A percentile compares a stretch with the other conserved stretches of the same genome.
These are phyloP conservation scores for Escallonia rubra DNA, from an alignment of 129 eudicot species.

Conservation along the genomic window DNA sequence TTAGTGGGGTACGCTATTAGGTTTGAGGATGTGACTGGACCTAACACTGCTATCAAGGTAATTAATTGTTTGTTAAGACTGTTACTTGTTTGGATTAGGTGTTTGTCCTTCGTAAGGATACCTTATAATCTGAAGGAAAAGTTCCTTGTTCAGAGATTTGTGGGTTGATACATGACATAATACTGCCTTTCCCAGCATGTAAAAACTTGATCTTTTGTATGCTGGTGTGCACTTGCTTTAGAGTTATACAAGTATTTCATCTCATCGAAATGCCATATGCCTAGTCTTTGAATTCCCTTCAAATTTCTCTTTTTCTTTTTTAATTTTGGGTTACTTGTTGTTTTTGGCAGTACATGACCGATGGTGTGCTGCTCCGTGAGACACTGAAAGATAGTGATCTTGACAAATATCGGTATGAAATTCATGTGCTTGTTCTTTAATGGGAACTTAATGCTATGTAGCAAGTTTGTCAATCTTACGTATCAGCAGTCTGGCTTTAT, in stretches of 20 bases:
- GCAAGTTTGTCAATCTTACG: background rate
- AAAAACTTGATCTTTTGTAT: background rate
- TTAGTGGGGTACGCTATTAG: slow-evolving; percentile 77
- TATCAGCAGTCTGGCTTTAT: background rate
- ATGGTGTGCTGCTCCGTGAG: slow-evolving; percentile 73
- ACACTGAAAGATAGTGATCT: slow-evolving; percentile 71
- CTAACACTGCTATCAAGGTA: slow-evolving; percentile 63
- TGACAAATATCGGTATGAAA: slow-evolving; percentile 60
- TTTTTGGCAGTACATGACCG: slow-evolving; percentile 62
- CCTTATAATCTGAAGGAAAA: background rate
- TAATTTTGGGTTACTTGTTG: background rate
- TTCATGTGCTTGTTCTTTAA: background rate
- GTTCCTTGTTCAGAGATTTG: background rate
- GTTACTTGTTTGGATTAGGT: background rate
- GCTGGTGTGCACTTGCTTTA: background rate
- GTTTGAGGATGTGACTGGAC: slow-evolving; percentile 67
- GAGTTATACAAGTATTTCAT: background rate
- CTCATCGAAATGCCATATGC: background rate
- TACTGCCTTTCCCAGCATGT: background rate
- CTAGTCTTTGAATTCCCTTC: slow-evolving; percentile 5
- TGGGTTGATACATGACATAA: background rate
- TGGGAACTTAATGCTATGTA: background rate
- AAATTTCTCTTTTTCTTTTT: background rate
- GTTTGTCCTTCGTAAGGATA: background rate
- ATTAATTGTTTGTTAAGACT: background rate